Conservation (phyloP, 2,329 filamentous ascomycete species). For the Pyricularia pennisetigena region DNA sequence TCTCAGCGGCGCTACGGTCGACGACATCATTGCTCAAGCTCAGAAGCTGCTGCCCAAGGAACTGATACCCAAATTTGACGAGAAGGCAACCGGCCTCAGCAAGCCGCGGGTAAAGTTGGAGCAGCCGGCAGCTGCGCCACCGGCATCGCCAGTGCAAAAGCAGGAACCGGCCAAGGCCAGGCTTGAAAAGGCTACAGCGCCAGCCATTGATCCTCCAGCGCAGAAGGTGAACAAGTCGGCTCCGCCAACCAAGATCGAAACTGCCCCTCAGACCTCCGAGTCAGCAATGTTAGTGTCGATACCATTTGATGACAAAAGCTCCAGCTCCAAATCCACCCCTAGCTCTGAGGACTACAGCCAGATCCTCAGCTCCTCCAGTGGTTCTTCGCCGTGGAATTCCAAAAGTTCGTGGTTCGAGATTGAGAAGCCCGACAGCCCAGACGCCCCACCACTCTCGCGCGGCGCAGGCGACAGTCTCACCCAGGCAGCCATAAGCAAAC, state of each 20-base stretch:
- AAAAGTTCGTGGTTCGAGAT: neutral
- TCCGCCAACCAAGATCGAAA: too few relatives aligned
- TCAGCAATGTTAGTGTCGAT: too few relatives aligned
- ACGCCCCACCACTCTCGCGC: neutral
- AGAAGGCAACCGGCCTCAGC: neutral
- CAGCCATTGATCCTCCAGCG: too few relatives aligned
- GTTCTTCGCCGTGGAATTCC: neutral
- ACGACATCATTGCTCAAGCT: neutral
- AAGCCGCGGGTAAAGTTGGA: neutral
- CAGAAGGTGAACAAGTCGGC: too few relatives aligned
- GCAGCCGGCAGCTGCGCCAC: neutral
- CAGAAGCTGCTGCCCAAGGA: neutral
- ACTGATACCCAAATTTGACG: neutral
- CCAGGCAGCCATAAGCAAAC: neutral
- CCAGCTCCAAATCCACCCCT: too few relatives aligned
- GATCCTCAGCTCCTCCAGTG: too few relatives aligned
- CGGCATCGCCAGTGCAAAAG: too few relatives aligned
- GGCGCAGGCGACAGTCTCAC: neutral
- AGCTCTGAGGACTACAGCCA: too few relatives aligned
- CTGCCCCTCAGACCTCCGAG: too few relatives aligned
- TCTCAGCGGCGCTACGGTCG: slow-evolving; percentile 17
- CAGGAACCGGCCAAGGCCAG: too few relatives aligned
- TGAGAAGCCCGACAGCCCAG: neutral
- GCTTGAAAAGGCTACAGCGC: too few relatives aligned
- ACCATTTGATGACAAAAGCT: too few relatives aligned